phyloP scores from a whole-genome alignment of 768 basidiomycete genomes.

The Calocybe cyanea region DNA sequence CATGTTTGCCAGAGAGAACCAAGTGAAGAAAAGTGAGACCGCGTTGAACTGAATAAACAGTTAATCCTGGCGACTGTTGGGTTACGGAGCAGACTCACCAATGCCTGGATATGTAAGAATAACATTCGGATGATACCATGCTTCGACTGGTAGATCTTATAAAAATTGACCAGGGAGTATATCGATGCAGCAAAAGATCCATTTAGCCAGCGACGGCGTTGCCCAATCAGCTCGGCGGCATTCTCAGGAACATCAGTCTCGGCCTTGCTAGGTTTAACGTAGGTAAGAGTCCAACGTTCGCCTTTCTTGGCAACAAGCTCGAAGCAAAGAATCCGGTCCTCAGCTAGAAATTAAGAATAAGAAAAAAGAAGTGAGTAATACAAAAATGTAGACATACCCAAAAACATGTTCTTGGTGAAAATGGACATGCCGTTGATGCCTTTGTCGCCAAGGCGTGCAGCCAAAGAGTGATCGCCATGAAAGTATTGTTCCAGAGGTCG shows the following conservation, averaged over 20 bases:
- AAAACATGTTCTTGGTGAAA: conserved; percentile 85
- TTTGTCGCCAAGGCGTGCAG: conserved; percentile 87
- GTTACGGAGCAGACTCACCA: conserved; percentile 47
- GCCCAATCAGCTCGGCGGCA: conserved; percentile 88
- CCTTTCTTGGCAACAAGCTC: conserved; percentile 90
- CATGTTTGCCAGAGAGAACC: conserved; percentile 90
- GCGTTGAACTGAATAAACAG: conserved; percentile 64
- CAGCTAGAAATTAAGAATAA: too few relatives aligned
- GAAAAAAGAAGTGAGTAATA: too few relatives aligned
- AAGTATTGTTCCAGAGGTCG: conserved; percentile 84
- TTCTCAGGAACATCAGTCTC: conserved; percentile 95
- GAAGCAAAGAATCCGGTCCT: conserved; percentile 97
- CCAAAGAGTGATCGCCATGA: conserved; percentile 84
- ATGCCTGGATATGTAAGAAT: conserved; percentile 90
- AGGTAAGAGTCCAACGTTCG: conserved; percentile 84
- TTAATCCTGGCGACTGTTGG: not conserved
- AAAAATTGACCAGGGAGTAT: conserved; percentile 89
- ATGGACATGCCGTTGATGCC: conserved; percentile 97
- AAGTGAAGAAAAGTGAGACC: conserved; percentile 81
- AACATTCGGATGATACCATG: conserved; percentile 91
- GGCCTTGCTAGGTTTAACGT: conserved; percentile 92
- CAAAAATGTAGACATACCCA: conserved; percentile 31
- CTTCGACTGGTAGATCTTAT: conserved; percentile 78
- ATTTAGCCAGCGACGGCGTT: conserved; percentile 95
- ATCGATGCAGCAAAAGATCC: conserved; percentile 93